Evolutionary conservation across 2,329 filamentous ascomycete genomes (phyloP).

Genomic region (Penicillium sp.): DNA sequence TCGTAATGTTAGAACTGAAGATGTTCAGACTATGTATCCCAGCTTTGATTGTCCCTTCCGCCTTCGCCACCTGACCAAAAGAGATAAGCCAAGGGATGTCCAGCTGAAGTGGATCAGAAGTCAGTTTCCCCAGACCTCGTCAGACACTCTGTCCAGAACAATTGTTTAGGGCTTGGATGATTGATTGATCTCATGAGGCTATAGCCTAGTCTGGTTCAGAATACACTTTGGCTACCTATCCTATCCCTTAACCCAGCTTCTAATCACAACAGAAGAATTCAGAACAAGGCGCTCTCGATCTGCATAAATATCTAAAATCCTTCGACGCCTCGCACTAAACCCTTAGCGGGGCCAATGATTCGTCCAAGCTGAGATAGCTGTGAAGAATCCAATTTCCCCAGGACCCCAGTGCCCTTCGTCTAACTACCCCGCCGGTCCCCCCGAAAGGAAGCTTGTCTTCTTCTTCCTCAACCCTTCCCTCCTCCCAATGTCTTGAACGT

Average conservation of each 20-base stretch:
- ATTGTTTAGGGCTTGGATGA: not conserved
- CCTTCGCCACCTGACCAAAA: not conserved
- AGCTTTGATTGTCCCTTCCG: not conserved
- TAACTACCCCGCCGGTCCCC: slow-evolving; percentile 16
- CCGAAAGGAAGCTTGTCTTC: slow-evolving; percentile 4
- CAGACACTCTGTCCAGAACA: not conserved
- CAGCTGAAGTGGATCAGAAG: not conserved
- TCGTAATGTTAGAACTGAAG: not conserved
- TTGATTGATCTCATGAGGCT: not conserved
- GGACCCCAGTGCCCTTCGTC: too few species aligned
- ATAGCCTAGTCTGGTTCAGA: not conserved
- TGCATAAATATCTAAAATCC: slow-evolving; percentile 5
- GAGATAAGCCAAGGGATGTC: not conserved
- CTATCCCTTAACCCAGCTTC: too few species aligned
- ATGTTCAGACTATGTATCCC: too few species aligned
- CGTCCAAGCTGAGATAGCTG: slow-evolving; percentile 8
- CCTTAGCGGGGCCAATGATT: slow-evolving; percentile 19
- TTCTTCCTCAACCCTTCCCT: slow-evolving; percentile 3
- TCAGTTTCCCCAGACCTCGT: not conserved
- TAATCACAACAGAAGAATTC: not conserved
- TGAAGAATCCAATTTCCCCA: slow-evolving; percentile 18
- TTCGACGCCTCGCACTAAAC: slow-evolving; percentile 16
- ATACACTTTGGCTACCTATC: not conserved
- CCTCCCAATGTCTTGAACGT: not conserved
- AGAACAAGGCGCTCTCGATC: not conserved